These are phyloP conservation scores for Epichloe elymi DNA, from an alignment of 2,329 filamentous ascomycete genomes.

Conservation along the genomic window DNA sequence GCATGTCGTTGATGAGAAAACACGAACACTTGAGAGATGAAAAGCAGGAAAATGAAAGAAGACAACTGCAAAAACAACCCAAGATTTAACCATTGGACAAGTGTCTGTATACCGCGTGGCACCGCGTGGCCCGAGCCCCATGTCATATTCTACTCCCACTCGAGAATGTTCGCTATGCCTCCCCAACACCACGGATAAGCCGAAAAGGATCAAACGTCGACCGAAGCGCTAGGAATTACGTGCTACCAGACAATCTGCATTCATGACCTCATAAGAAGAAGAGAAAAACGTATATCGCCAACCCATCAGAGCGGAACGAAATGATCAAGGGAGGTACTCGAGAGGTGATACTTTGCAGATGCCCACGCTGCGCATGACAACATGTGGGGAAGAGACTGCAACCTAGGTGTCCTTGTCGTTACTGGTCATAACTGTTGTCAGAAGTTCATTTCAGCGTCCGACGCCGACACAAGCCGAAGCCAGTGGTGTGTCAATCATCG, in stretches of 20 bases:
- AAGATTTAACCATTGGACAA: background rate
- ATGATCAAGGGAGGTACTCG: background rate
- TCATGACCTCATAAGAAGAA: constrained; percentile 21
- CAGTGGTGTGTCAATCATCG: constrained; percentile 34
- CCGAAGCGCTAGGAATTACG: constrained; percentile 1
- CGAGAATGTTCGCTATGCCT: constrained; percentile 6
- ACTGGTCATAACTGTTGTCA: constrained; percentile 7
- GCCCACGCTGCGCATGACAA: background rate
- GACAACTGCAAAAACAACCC: background rate
- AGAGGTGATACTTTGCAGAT: background rate
- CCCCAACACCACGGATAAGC: constrained; percentile 1
- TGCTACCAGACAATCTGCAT: constrained; percentile 3
- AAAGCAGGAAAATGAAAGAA: background rate
- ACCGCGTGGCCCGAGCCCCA: constrained; percentile 2
- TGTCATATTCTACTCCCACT: constrained; percentile 3
- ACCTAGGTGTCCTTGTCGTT: constrained; percentile 4
- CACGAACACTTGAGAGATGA: background rate
- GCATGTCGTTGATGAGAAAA: no score
- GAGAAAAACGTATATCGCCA: constrained; percentile 17
- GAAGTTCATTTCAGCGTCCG: background rate
- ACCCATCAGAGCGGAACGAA: constrained; percentile 7
- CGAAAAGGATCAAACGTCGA: background rate
- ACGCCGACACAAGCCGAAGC: background rate
- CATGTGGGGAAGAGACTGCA: background rate
- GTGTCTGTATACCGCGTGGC: constrained; percentile 5